These are phyloP conservation scores for Russula lepida DNA, from an alignment of 768 basidiomycete species.

Conservation along the genomic window DNA sequence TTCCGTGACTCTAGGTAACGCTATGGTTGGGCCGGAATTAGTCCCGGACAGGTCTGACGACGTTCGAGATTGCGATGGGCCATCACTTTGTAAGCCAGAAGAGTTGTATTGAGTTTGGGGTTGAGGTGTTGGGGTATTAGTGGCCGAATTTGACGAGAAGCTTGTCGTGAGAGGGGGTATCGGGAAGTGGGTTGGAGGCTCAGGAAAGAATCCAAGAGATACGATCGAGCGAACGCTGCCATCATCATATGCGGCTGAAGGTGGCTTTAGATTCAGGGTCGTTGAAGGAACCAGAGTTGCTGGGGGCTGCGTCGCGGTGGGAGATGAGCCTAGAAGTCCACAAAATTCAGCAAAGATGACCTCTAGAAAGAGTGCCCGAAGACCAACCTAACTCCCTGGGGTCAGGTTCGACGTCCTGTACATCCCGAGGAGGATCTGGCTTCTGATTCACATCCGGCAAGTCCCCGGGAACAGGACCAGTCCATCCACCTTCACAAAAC, in stretches of 20 bases:
- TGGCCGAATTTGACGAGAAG: constrained; percentile 11
- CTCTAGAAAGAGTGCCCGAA: not conserved
- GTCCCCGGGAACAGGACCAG: constrained; percentile 39
- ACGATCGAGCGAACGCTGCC: constrained; percentile 36
- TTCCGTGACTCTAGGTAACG: constrained; percentile 11
- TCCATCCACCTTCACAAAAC: constrained; percentile 71
- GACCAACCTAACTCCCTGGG: not conserved
- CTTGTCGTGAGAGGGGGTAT: constrained; percentile 37
- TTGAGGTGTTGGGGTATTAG: not conserved
- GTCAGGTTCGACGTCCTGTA: not conserved
- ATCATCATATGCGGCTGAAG: constrained; percentile 17
- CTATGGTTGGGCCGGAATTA: not conserved
- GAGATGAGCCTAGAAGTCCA: not conserved
- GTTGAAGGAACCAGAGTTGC: constrained; percentile 1
- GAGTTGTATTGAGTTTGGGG: not conserved
- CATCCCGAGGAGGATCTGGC: not conserved
- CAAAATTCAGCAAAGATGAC: not conserved
- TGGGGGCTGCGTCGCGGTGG: not conserved
- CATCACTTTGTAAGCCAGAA: not conserved
- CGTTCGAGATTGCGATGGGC: not conserved
- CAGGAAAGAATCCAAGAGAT: constrained; percentile 64
- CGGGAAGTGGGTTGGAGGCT: constrained; percentile 65
- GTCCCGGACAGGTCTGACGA: constrained; percentile 16
- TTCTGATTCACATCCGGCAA: constrained; percentile 30
- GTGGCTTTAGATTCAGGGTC: not conserved